Conservation (phyloP, 2,329 filamentous ascomycete species). For the Periconia digitata region DNA sequence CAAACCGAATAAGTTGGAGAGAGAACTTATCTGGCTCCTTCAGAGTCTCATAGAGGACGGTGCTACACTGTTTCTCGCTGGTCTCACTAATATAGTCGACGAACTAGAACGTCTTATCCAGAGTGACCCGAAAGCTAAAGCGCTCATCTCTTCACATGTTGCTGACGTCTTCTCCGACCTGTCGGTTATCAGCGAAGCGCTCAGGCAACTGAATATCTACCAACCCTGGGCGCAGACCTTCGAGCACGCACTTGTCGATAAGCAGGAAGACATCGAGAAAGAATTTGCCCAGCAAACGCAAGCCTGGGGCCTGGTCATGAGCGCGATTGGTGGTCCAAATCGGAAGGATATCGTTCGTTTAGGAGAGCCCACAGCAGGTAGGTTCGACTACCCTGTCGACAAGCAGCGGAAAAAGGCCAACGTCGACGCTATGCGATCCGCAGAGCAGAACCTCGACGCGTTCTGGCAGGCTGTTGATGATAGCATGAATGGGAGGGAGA, state of each 20-base stretch:
- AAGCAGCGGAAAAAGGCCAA: constrained; percentile 52
- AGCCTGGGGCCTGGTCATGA: constrained; percentile 4
- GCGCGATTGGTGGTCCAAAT: background rate
- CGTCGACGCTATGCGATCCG: constrained; percentile 46
- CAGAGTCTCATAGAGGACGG: constrained; percentile 7
- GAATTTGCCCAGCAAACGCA: constrained; percentile 5
- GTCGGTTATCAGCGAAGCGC: constrained; percentile 49
- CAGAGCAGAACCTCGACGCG: constrained; percentile 52
- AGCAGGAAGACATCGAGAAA: constrained; percentile 3
- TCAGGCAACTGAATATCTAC: constrained; percentile 50
- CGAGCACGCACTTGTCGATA: constrained; percentile 24
- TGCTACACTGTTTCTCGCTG: constrained; percentile 4
- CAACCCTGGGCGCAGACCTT: constrained; percentile 53
- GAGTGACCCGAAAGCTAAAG: constrained; percentile 38
- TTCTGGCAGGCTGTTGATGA: background rate
- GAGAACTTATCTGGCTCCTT: constrained; percentile 9
- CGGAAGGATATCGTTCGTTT: background rate
- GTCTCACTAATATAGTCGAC: constrained; percentile 47
- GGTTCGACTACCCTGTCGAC: constrained; percentile 52
- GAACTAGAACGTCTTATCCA: constrained; percentile 52
- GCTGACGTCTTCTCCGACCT: constrained; percentile 47
- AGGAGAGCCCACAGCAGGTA: constrained; percentile 38
- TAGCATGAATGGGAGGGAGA: background rate
- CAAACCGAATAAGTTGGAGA: constrained; percentile 7
- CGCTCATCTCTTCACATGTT: constrained; percentile 44